Evolutionary conservation across 2,329 filamentous ascomycete genomes (phyloP).

Genomic region (Talaromyces pinophilus): DNA sequence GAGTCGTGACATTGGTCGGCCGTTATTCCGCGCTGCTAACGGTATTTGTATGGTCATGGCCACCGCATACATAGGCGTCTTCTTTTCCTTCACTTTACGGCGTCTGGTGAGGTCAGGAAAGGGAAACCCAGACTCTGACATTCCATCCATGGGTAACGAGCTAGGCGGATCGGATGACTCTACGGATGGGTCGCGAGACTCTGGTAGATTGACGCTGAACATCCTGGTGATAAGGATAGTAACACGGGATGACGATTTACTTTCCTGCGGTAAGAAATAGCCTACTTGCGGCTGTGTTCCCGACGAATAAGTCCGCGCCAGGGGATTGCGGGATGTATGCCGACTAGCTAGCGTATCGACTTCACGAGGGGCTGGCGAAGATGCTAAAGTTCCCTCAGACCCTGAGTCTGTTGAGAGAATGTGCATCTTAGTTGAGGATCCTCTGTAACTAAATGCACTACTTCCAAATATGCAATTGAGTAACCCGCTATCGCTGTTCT

Average conservation of each 20-base stretch:
- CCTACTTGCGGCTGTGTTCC: slow-evolving; percentile 31
- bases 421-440: slow-evolving; percentile 63
- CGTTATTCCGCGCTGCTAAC: slow-evolving; percentile 36
- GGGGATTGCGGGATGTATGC: slow-evolving; percentile 32
- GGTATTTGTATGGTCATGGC: slow-evolving; percentile 59
- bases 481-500: slow-evolving; percentile 55
- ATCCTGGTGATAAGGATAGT: slow-evolving; percentile 60
- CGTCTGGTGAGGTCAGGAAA: slow-evolving; percentile 44
- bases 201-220: slow-evolving; percentile 59
- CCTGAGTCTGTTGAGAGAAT: slow-evolving; percentile 52
- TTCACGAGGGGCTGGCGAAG: slow-evolving; percentile 30
- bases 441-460: slow-evolving; percentile 58
- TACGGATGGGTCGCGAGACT: slow-evolving; percentile 42
- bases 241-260: slow-evolving; percentile 48
- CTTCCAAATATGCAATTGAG: slow-evolving; percentile 64
- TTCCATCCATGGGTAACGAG: slow-evolving; percentile 36
- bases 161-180: slow-evolving; percentile 36
- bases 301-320: slow-evolving; percentile 43
- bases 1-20: slow-evolving; percentile 40
- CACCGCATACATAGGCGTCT: slow-evolving; percentile 61
- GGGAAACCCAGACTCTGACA: slow-evolving; percentile 39
- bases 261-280: slow-evolving; percentile 30
- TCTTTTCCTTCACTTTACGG: slow-evolving; percentile 53
- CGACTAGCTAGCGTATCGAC: slow-evolving; percentile 25
- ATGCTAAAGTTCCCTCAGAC: slow-evolving; percentile 28